phyloP scores from a whole-genome alignment of 2,329 filamentous ascomycete species.

The Beauveria bassiana region DNA sequence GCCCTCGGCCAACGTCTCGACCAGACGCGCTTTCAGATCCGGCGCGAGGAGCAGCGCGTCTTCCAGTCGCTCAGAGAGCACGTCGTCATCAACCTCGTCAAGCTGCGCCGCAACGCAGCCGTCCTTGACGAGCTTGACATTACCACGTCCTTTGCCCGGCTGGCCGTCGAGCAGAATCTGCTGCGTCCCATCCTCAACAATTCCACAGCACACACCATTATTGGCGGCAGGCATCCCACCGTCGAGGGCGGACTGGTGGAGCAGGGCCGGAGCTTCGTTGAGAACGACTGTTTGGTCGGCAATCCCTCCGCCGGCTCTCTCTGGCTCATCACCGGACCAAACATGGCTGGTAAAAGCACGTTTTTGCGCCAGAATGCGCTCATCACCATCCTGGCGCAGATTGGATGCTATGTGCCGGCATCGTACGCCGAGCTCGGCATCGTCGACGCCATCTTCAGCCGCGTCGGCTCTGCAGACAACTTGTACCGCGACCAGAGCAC shows the following conservation, averaged over 20 bases:
- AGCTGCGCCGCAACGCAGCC: slow-evolving; percentile 79
- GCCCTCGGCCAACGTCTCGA: slow-evolving; percentile 72
- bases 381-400: slow-evolving; percentile 87
- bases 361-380: slow-evolving; percentile 93
- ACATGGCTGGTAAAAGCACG: slow-evolving; percentile 97
- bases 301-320: slow-evolving; percentile 54
- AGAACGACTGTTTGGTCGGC: slow-evolving; percentile 81
- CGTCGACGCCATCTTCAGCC: slow-evolving; percentile 93
- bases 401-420: slow-evolving; percentile 87
- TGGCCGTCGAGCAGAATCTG: slow-evolving; percentile 68
- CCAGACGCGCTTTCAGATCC: slow-evolving; percentile 67
- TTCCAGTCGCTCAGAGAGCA: slow-evolving; percentile 65
- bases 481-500: slow-evolving; percentile 93
- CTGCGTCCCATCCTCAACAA: slow-evolving; percentile 65
- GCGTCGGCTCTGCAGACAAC: slow-evolving; percentile 89
- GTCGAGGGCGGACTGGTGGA: slow-evolving; percentile 76
- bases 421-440: slow-evolving; percentile 78
- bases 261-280: slow-evolving; percentile 72
- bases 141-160: slow-evolving; percentile 70
- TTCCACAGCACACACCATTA: slow-evolving; percentile 60
- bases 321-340: slow-evolving; percentile 73
- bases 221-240: slow-evolving; percentile 84
- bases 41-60: slow-evolving; percentile 74
- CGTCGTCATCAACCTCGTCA: slow-evolving; percentile 76
- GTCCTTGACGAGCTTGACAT: slow-evolving; percentile 93